phyloP scores from a whole-genome alignment of 345 rosid genomes.

The Erodium maritimum region DNA sequence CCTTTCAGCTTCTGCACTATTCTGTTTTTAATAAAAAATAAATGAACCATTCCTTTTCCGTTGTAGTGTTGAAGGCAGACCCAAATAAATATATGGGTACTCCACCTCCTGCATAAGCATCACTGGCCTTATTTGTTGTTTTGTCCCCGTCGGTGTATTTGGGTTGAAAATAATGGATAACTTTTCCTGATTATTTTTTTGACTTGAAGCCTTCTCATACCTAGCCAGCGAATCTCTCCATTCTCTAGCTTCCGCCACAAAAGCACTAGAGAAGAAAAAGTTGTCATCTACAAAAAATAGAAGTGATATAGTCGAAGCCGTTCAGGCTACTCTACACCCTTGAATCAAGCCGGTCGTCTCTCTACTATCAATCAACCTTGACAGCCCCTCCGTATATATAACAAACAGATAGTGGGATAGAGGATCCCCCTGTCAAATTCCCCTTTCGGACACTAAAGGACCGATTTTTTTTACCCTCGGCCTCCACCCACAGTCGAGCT shows the following conservation, averaged over 20 bases:
- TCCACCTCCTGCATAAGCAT: neutral
- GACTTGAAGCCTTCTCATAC: too few relatives aligned
- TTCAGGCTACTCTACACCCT: neutral
- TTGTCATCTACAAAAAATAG: too few relatives aligned
- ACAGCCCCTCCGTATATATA: neutral
- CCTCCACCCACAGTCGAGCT: neutral
- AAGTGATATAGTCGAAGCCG: neutral
- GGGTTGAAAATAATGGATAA: too few relatives aligned
- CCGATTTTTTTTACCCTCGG: neutral
- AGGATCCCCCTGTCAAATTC: conserved; percentile 1
- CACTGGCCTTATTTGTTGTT: too few relatives aligned
- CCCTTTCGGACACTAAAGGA: neutral
- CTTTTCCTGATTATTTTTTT: too few relatives aligned
- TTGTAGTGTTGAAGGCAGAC: neutral
- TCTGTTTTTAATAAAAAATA: neutral
- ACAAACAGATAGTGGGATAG: conserved; percentile 1
- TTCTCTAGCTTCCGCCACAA: too few relatives aligned
- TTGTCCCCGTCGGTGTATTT: neutral
- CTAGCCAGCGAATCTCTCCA: too few relatives aligned
- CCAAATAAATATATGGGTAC: neutral
- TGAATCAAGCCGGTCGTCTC: neutral
- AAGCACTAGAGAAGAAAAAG: too few relatives aligned
- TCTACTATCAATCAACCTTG: neutral
- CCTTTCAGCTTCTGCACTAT: neutral
- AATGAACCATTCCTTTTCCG: neutral